Conservation (phyloP, 2,329 filamentous ascomycete genomes). For the Lachnellula suecica region DNA sequence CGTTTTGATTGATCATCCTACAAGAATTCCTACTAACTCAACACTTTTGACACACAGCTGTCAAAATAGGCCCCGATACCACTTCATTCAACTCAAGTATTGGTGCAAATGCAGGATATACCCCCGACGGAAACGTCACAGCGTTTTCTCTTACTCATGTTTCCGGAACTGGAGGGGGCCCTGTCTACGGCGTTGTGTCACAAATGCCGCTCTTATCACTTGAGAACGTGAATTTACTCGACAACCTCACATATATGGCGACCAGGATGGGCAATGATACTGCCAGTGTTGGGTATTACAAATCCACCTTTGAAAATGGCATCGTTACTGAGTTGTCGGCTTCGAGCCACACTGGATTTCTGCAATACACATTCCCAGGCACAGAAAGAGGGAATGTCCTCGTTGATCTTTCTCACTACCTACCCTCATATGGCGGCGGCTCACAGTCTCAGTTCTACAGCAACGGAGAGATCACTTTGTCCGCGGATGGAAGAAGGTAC, state of each 20-base stretch:
- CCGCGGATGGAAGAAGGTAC: constrained; percentile 36
- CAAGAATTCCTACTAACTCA: no score
- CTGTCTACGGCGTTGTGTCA: constrained; percentile 56
- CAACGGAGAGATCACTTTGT: constrained; percentile 43
- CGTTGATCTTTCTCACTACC: constrained; percentile 48
- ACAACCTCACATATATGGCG: constrained; percentile 49
- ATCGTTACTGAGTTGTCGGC: constrained; percentile 49
- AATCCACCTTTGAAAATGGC: constrained; percentile 47
- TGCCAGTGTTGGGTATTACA: constrained; percentile 54
- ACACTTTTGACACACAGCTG: no score
- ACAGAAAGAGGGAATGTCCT: constrained; percentile 38
- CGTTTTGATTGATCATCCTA: no score
- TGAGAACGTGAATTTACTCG: constrained; percentile 41
- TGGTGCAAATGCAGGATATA: constrained; percentile 37
- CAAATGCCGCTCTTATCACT: constrained; percentile 45
- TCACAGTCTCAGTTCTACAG: constrained; percentile 44
- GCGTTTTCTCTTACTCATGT: constrained; percentile 55
- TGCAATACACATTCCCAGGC: constrained; percentile 49
- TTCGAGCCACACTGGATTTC: constrained; percentile 48
- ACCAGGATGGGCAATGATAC: constrained; percentile 37
- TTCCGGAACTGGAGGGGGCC: constrained; percentile 55
- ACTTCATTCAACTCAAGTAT: constrained; percentile 1
- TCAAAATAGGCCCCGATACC: constrained; percentile 5
- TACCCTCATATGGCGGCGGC: constrained; percentile 41
- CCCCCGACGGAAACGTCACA: constrained; percentile 43